Base-by-base conservation (phyloP, 257 asterid species). In the Primulina tabacum region DNA sequence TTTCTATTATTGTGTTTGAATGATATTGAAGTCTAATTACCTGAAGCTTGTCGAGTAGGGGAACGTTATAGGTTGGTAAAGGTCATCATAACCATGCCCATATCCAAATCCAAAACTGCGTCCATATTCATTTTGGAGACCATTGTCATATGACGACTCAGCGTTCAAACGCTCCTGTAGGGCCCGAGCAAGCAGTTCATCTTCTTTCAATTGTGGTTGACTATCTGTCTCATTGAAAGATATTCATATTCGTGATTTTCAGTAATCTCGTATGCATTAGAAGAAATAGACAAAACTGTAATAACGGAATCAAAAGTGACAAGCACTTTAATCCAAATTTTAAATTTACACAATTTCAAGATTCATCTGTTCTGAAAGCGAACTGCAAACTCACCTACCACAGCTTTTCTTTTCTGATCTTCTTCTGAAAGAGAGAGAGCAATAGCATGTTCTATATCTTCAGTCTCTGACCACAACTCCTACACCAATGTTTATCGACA, bases 381-480 rank as follows among this genome's bases (percentile, higher is more conserved):
- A 47, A 60, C 47, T 43, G 21, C 61, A 38, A 62, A 74, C 92
- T 77, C 75, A 89, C 98, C 88, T 59, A 77, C 65, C 43, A 76
- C 73, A 63, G 80, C 59, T 74, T 79, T 82, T 57, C 84, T 88
- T 84, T 73, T 87, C 38, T 80, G 87, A 65, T 90, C 91, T 75
- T 86, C 96, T 71, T 90, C 95, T 57, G 86, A 80, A 75, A 85
- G 90, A 64, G 98, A 90, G 72, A 88, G 73, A 62, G 98, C 96
- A 87, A 92, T 90, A 64, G 95, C 95, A 62, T 77, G 86, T 74
- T 87, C 92, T 68, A 86, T 82, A 68, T 88, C 95, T 79, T 88
- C 98, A 70, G 73, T 77, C 78, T 90, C 98, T 33, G 85, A 73
- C 68, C 63, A 37, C 66, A 95, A 50, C 78, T 75, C 83, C 80